Percentiles rank a stretch among this genome's conserved stretches.
phyloP scores from a whole-genome alignment of 2,329 filamentous ascomycete genomes.

The Gnomoniopsis smithogilvyi region DNA sequence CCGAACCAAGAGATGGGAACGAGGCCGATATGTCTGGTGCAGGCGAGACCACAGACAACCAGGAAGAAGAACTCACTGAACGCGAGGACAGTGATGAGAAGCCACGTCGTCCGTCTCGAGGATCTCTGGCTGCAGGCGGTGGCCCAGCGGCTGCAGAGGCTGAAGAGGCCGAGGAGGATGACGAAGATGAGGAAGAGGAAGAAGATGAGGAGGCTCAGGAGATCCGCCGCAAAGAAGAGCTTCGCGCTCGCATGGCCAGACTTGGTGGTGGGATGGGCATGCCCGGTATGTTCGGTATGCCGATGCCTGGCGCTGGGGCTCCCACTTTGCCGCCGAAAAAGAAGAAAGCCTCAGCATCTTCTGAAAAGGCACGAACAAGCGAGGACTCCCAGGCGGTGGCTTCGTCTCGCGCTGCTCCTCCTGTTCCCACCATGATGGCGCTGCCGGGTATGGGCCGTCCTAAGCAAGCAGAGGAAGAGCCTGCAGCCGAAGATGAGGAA shows the following conservation, averaged over 20 bases:
- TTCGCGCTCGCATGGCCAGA: conserved; percentile 94
- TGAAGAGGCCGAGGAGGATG: conserved; percentile 45
- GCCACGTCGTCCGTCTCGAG: conserved; percentile 35
- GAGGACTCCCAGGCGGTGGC: conserved; percentile 43
- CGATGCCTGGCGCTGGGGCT: conserved; percentile 48
- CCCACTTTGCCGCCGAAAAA: conserved; percentile 48
- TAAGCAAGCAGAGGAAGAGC: conserved; percentile 41
- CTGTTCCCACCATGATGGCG: conserved; percentile 58
- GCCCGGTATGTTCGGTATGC: conserved; percentile 86
- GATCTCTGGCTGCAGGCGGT: conserved; percentile 32
- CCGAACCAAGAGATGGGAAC: conserved; percentile 55
- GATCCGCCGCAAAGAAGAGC: conserved; percentile 76
- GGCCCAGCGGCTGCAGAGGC: conserved; percentile 31
- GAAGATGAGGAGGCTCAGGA: conserved; percentile 89
- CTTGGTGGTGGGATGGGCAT: conserved; percentile 98
- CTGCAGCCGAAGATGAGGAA: conserved; percentile 42
- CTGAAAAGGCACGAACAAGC: conserved; percentile 36
- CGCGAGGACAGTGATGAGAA: conserved; percentile 72
- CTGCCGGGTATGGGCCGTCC: conserved; percentile 70
- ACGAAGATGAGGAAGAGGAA: conserved; percentile 67
- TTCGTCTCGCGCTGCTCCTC: conserved; percentile 46
- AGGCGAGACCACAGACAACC: conserved; percentile 61
- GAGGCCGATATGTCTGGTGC: conserved; percentile 64
- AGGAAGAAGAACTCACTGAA: conserved; percentile 58
- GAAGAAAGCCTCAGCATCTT: conserved; percentile 43